phyloP scores from a whole-genome alignment of 176 grass and related monocot genomes.

The barley (Hordeum vulgare) region MorexV3_pseudomolecules_assembly NC_058523.1:72261963-72262462 shows the following conservation, averaged over 20 bases:
- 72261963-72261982: neutral
- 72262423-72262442: constrained; percentile 21
- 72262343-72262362: neutral
- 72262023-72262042: too few species aligned
- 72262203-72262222: constrained; percentile 2
- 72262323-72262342: neutral
- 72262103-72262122: constrained; percentile 12
- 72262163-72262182: constrained; percentile 47
- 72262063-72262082: neutral
- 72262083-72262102: neutral
- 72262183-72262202: constrained; percentile 37
- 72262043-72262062: too few species aligned
- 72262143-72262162: constrained; percentile 11
- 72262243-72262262: constrained; percentile 2
- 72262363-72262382: neutral
- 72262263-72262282: constrained; percentile 36
- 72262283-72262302: constrained; percentile 44
- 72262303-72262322: neutral
- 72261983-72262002: neutral
- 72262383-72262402: neutral
- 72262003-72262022: neutral
- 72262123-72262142: constrained; percentile 40
- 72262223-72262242: constrained; percentile 27
- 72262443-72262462: neutral
- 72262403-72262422: constrained; percentile 7